phyloP scores from a whole-genome alignment of 1,284 basidiomycete species.

The Trichosporon coremiiforme region DNA sequence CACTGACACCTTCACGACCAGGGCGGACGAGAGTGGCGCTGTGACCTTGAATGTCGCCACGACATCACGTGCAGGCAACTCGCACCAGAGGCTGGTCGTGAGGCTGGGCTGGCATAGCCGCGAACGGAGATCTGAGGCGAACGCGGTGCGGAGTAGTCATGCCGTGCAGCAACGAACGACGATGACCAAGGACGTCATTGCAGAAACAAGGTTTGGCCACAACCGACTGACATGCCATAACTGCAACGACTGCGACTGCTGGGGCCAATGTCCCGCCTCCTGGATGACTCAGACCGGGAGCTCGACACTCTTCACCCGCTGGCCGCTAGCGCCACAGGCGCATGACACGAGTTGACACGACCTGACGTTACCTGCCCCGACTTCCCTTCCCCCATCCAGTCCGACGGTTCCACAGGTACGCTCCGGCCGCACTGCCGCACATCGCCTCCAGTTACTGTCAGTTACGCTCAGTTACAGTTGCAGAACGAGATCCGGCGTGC shows the following conservation, averaged over 20 bases:
- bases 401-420: neutral
- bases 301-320: neutral
- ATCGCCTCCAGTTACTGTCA: neutral
- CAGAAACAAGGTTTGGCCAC: neutral
- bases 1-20: neutral
- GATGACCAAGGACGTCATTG: neutral
- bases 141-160: neutral
- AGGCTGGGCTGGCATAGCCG: neutral
- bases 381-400: neutral
- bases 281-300: neutral
- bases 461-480: constrained; percentile 10
- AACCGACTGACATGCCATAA: neutral
- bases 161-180: neutral
- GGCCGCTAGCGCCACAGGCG: too few species aligned
- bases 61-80: neutral
- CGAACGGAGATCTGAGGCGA: neutral
- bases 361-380: neutral
- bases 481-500: constrained; percentile 1
- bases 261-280: neutral
- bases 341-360: neutral
- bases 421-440: neutral
- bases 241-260: neutral
- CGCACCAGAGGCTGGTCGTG: neutral
- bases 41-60: neutral
- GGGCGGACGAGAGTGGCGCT: neutral